Evolutionary conservation across 257 asterid genomes (phyloP), one percentile per base, ranked within the genome.

Genomic region (Oldenlandia corymbosa): DNA sequence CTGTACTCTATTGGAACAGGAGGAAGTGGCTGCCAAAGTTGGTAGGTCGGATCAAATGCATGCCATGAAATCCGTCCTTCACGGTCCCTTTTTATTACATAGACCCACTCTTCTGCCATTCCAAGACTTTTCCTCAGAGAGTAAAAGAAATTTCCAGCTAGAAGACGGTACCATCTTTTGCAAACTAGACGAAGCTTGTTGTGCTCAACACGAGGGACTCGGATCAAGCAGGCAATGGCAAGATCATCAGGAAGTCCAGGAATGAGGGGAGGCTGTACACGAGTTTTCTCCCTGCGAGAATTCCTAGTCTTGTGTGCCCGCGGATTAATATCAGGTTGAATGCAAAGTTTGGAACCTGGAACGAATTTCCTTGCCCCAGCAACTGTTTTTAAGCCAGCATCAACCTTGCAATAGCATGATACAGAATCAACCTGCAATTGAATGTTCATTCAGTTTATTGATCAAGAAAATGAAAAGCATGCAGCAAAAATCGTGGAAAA

Each of bases 221-320:
- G 84, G 64, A 79, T 79, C 50, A 79, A 62, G 67, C 84, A 79
- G 65, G 84, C 81, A 67, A 79, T 79, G 39, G 84, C 81, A 58
- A 79, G 81, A 68, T 79, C 84, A 76, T 79, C 84, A 8, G 84
- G 84, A 54, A 79, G 79, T 39, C 84, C 81, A 50, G 84, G 84
- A 46, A 79, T 71, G 37, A 79, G 81, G 39, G 79, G 84, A 17
- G 84, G 77, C 42, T 76, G 84, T n/a, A 75, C 73, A 53, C 81
- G 67, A 26, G 77, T 72, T 71, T 80, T 69, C 72, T 79, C 84
- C 68, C 79, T 60, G 26, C 84, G 81, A 42, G 77, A 76, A 43
- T 34, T 73, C 58, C 73, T 73, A 17, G 63, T 69, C 72, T 56
- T 72, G 77, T 79, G 84, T 43, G 84, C 84, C n/a, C 52, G 81